Evolutionary conservation across 2,329 filamentous ascomycete species (phyloP), one percentile per base, ranked within the genome.

Genomic region (Colletotrichum godetiae): DNA sequence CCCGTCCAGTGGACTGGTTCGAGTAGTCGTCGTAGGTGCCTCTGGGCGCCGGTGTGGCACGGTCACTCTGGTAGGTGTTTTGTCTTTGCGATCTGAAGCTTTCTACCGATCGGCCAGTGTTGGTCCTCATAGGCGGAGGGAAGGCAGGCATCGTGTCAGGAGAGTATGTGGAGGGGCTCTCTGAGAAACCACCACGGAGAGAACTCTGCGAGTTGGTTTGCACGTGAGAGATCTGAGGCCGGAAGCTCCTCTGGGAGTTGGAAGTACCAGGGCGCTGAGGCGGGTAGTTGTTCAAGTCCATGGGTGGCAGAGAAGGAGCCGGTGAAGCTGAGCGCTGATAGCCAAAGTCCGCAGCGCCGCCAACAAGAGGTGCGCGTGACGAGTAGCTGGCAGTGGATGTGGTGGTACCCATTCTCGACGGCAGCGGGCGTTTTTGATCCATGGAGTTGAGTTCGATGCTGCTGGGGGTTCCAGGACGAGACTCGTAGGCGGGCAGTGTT

Each of bases 401-500:
- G 74, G 88, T 86, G 0, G 93, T 93, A 65, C 83, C 80, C 82
- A 81, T 81, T 79, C 88, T 82, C 75, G 86, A 78, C 77, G 83
- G 85, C 73, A 83, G 76, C 52, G 86, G 88, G 67, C 83, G 87
- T 81, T 86, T 87, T 76, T 87, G 88, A 76, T 87, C 88, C 74
- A 88, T 83, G 55, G 84, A 84, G 75, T 82, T 88, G 74, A 89
- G 87, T 81, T 89, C 90, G 67, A 87, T 85, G 76, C 80, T 83
- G 22, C 84, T 84, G 3, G 88, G 87, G 1, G 89, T 91, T 66
- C 83, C 87, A 22, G 89, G 89, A 66, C 88, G 87, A 10, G 92
- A 92, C 3, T 85, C 85, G 79, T 94, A 94, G 4, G 86, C 80
- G 0, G 92, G 91, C 7, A 94, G 82, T 0, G 92, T 92, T 0